Evolutionary conservation across 352 stramenopile species (phyloP), one percentile per base, ranked within the genome.

Genomic region (Phytophthora sojae): DNA sequence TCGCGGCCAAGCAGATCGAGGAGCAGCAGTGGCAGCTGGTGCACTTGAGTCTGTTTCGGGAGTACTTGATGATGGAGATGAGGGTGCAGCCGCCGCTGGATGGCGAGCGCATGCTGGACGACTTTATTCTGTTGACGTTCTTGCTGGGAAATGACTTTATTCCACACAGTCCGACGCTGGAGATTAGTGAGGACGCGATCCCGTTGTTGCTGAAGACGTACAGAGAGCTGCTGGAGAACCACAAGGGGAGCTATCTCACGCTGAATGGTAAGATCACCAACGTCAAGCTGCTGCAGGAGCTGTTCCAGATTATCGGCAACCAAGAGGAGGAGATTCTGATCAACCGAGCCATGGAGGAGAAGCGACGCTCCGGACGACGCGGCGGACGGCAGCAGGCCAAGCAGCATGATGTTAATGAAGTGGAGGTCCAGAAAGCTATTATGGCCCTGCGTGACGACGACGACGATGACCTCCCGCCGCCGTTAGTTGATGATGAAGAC

Each of bases 71-170:
- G 78, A 85, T 99, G 57, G 98, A 99, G 79, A 99, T 99, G 83
- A 80, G 71, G 12, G 87, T 92, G 0, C 64, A 81, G 44, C 45
- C 73, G 15, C 81, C 80, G 3, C 52, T 92, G 2, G 77, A 91
- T 62, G 85, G 84, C 21, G 98, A 99, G 77, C 87, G 97, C 17
- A 94, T 99, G 62, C 96, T 99, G 66, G 98, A 99, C 81, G 98
- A 99, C 76, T 99, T 99, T 77, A 98, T 99, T 8, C 93, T 99
- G 70, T 89, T 99, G 58, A 99, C 97, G n/a, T 99, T 99, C 77
- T 83, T 99, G 45, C 91, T 99, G 3, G 98, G 98, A 42, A 99
- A 99, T 84, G 98, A 99, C 73, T 99, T 99, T 64, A 96, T 99
- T 61, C 98, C 98, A 15, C 98, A 99, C 74, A 96, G 99, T 67